A percentile compares a stretch with the other conserved stretches of the same genome.
phyloP scores from a whole-genome alignment of 2,329 filamentous ascomycete species.

The Pyrenochaeta sp. region DNA sequence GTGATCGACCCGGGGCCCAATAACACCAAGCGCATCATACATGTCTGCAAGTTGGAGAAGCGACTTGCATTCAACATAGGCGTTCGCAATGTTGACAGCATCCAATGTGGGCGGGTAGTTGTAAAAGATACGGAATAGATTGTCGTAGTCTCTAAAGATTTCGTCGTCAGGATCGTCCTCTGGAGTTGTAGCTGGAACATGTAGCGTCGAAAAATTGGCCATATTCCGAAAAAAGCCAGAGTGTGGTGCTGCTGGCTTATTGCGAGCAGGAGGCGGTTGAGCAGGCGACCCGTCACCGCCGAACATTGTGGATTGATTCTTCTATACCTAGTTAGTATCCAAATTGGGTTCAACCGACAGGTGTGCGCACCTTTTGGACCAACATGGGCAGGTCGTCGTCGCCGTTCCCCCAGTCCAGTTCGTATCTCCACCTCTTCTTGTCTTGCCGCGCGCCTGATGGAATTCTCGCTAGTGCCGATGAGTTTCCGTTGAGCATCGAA shows the following conservation, averaged over 20 bases:
- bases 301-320: constrained; percentile 61
- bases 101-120: constrained; percentile 86
- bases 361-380: constrained; percentile 72
- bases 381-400: constrained; percentile 84
- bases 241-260: constrained; percentile 69
- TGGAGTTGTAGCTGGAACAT: constrained; percentile 42
- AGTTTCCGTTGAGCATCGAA: constrained; percentile 28
- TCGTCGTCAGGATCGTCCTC: constrained; percentile 72
- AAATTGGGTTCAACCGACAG: background rate
- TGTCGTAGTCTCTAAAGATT: constrained; percentile 89
- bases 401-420: constrained; percentile 77
- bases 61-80: constrained; percentile 93
- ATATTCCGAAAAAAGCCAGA: constrained; percentile 86
- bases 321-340: constrained; percentile 22
- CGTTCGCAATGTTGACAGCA: constrained; percentile 85
- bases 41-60: constrained; percentile 89
- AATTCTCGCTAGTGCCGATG: constrained; percentile 49
- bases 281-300: constrained; percentile 55
- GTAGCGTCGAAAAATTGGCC: constrained; percentile 73
- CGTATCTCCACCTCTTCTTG: constrained; percentile 81
- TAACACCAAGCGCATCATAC: constrained; percentile 88
- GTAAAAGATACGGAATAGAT: constrained; percentile 95
- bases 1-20: constrained; percentile 89
- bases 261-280: constrained; percentile 63
- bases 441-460: constrained; percentile 51